phyloP scores from a whole-genome alignment of 1,284 basidiomycete genomes.

The Anthracocystis panici-leucophaei region DNA sequence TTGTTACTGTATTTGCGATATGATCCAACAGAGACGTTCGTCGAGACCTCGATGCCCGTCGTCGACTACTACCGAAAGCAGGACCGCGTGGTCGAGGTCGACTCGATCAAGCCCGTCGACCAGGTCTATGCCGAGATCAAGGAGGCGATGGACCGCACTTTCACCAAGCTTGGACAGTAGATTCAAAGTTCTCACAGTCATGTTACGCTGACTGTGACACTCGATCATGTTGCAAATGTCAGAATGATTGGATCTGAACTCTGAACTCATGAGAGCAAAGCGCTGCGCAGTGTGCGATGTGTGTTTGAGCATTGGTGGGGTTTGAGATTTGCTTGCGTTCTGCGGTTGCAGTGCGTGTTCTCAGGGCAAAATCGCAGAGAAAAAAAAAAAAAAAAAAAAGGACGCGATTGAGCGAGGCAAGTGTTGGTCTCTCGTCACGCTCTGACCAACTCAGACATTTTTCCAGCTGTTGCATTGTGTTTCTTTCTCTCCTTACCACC shows the following conservation, averaged over 20 bases:
- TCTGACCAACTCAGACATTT: slow-evolving; percentile 3
- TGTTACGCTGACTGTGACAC: background rate
- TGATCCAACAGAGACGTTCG: slow-evolving; percentile 79
- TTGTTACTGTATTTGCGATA: background rate
- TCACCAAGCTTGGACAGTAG: slow-evolving; percentile 38
- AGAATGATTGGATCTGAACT: background rate
- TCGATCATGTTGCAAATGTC: background rate
- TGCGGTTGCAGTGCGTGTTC: background rate
- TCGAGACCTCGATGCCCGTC: slow-evolving; percentile 94
- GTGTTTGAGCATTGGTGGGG: slow-evolving; percentile 14
- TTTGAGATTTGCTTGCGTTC: background rate
- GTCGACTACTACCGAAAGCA: slow-evolving; percentile 83
- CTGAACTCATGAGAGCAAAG: background rate
- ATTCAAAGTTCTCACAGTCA: background rate
- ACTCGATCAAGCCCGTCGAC: slow-evolving; percentile 61
- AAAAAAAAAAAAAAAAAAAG: background rate
- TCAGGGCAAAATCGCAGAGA: background rate
- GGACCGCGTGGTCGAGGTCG: slow-evolving; percentile 84
- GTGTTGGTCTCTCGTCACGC: slow-evolving; percentile 37
- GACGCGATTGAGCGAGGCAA: background rate
- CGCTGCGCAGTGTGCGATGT: slow-evolving; percentile 1
- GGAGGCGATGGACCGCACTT: slow-evolving; percentile 59
- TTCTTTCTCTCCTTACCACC: slow-evolving; percentile 1
- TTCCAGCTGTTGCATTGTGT: background rate
- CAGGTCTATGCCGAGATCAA: slow-evolving; percentile 65